A percentile compares a stretch with the other conserved stretches of the same genome.
Evolutionary conservation across 495 filamentous ascomycete species (phyloP).

Genomic region (Aspergillus sparsus): DNA sequence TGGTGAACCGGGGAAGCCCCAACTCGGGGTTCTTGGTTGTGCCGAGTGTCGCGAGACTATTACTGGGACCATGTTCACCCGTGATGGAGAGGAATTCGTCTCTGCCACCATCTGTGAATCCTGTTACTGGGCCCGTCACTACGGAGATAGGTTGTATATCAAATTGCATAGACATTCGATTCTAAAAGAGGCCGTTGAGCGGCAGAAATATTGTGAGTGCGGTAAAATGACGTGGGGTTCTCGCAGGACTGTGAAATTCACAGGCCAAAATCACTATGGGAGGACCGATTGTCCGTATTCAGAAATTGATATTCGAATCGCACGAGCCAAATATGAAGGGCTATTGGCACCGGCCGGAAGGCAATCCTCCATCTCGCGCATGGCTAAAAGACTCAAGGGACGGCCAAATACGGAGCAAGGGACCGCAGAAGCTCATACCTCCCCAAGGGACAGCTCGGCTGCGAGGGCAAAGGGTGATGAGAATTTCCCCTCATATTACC

Average conservation of each 20-base stretch:
- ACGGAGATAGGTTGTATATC: constrained; percentile 16
- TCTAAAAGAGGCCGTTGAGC: constrained; percentile 14
- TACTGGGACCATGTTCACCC: constrained; percentile 13
- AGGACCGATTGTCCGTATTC: background rate
- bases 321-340: constrained; percentile 7
- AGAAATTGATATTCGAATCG: background rate
- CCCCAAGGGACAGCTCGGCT: background rate
- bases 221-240: too few species aligned
- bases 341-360: background rate
- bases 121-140: constrained; percentile 24
- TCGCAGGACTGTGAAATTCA: too few species aligned
- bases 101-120: constrained; percentile 17
- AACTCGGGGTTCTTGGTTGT: constrained; percentile 8
- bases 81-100: background rate
- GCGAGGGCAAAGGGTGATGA: constrained; percentile 15
- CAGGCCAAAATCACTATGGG: background rate
- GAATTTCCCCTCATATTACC: constrained; percentile 37
- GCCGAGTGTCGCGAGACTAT: constrained; percentile 3
- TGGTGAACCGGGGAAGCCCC: background rate
- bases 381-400: constrained; percentile 2
- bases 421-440: background rate
- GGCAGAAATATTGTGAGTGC: background rate
- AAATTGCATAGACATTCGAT: constrained; percentile 39
- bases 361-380: background rate
- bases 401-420: background rate